Evolutionary conservation across 768 basidiomycete species (phyloP).

Genomic region (Suillus tomentosus): DNA sequence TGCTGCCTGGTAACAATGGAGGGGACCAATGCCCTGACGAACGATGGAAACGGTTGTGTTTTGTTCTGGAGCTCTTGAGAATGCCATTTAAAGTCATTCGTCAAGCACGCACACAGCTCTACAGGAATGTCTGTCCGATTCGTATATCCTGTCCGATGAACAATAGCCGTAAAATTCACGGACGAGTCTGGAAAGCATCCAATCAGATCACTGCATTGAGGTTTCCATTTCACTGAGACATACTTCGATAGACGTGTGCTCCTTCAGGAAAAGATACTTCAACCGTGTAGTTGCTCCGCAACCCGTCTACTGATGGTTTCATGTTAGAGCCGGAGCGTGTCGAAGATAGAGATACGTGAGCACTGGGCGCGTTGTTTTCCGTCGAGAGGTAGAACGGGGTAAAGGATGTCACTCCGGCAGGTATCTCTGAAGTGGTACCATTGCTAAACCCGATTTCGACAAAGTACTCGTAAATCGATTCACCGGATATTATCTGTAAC

Average conservation of each 20-base stretch:
- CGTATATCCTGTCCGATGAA: conserved; percentile 11
- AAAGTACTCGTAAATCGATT: conserved; percentile 22
- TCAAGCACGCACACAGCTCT: not conserved
- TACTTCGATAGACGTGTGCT: conserved; percentile 2
- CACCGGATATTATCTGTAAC: not conserved
- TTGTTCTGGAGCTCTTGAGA: not conserved
- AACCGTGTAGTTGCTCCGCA: conserved; percentile 14
- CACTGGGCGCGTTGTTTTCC: not conserved
- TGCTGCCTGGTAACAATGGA: not conserved
- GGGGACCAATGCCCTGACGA: conserved; percentile 5
- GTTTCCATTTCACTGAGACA: not conserved
- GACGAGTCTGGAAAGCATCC: not conserved
- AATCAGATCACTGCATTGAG: not conserved
- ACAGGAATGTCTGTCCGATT: conserved; percentile 12
- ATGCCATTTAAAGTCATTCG: not conserved
- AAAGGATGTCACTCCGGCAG: conserved; percentile 22
- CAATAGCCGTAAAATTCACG: not conserved
- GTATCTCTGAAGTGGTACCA: conserved; percentile 22
- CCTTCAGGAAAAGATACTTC: conserved; percentile 5
- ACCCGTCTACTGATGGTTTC: not conserved
- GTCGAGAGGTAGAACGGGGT: conserved; percentile 13
- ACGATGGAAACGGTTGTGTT: not conserved
- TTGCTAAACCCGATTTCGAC: conserved; percentile 19
- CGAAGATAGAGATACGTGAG: not conserved
- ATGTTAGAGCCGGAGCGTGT: not conserved